phyloP scores from a whole-genome alignment of 2,329 filamentous ascomycete species.

The Diaporthe ilicicola region DNA sequence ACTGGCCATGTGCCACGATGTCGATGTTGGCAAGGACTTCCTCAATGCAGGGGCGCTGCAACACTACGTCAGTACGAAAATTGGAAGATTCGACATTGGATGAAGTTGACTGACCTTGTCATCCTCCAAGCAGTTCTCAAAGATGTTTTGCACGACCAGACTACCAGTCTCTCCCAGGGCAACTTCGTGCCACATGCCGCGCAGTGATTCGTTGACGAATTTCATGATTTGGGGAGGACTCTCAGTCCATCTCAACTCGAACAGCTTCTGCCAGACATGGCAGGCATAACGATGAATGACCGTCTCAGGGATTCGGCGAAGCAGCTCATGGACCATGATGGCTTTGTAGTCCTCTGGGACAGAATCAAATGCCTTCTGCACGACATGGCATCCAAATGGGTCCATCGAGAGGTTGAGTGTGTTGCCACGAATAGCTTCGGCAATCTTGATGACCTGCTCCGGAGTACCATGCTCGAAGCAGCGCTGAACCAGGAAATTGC shows the following conservation, averaged over 20 bases:
- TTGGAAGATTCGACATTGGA: not conserved
- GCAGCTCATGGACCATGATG: conserved; percentile 97
- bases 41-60: conserved; percentile 93
- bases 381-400: conserved; percentile 96
- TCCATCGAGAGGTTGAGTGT: conserved; percentile 97
- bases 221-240: conserved; percentile 98
- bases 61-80: conserved; percentile 25
- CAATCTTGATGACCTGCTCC: conserved; percentile 94
- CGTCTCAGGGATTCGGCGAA: conserved; percentile 94
- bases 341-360: conserved; percentile 98
- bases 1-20: conserved; percentile 95
- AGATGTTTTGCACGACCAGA: conserved; percentile 98
- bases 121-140: conserved; percentile 98
- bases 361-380: conserved; percentile 98
- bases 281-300: conserved; percentile 99
- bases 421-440: conserved; percentile 91
- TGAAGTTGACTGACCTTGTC: conserved; percentile 78
- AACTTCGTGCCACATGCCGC: conserved; percentile 99
- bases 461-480: conserved; percentile 98
- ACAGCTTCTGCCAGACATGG: conserved; percentile 99
- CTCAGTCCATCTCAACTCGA: conserved; percentile 94
- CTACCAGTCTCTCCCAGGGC: conserved; percentile 97
- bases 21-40: conserved; percentile 96
- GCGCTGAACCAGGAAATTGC: conserved; percentile 97
- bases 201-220: conserved; percentile 93